These are phyloP conservation scores for Aspergillus candidus DNA, from an alignment of 2,329 filamentous ascomycete species.

Conservation along the genomic window DNA sequence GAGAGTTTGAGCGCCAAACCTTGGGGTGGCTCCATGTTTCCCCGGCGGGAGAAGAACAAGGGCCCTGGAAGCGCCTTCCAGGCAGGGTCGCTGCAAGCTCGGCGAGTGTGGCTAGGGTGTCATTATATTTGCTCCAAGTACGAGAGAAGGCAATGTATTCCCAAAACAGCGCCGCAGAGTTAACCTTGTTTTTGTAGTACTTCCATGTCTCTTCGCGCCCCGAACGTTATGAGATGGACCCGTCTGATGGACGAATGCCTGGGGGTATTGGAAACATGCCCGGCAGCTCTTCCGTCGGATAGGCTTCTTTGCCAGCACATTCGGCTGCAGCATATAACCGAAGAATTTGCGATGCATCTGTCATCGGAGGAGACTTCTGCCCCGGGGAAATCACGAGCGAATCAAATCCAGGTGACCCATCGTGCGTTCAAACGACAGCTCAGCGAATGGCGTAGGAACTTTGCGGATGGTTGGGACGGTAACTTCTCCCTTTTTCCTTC, in stretches of 20 bases:
- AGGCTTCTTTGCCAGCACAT: neutral
- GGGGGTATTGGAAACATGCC: neutral
- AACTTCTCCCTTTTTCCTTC: neutral
- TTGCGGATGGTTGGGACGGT: neutral
- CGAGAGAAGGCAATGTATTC: neutral
- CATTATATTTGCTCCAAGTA: constrained; percentile 1
- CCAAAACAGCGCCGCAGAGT: neutral
- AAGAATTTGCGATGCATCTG: neutral
- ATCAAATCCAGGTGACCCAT: neutral
- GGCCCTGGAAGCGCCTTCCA: neutral
- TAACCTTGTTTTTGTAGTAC: neutral
- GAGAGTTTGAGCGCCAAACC: neutral
- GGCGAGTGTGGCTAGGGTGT: neutral
- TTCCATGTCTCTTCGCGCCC: neutral
- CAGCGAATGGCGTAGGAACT: neutral
- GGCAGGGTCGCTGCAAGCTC: neutral
- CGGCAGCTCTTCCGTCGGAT: neutral
- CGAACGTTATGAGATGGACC: constrained; percentile 5
- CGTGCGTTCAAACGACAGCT: neutral
- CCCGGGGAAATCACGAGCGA: neutral
- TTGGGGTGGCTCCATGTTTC: too few species aligned
- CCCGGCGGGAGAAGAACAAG: neutral
- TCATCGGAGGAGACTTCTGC: neutral
- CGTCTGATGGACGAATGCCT: constrained; percentile 1
- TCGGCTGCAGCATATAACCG: neutral